A percentile compares a stretch with the other conserved stretches of the same genome.
Evolutionary conservation across 2,329 filamentous ascomycete species (phyloP).

Genomic region (Pseudogymnoascus sp.): DNA sequence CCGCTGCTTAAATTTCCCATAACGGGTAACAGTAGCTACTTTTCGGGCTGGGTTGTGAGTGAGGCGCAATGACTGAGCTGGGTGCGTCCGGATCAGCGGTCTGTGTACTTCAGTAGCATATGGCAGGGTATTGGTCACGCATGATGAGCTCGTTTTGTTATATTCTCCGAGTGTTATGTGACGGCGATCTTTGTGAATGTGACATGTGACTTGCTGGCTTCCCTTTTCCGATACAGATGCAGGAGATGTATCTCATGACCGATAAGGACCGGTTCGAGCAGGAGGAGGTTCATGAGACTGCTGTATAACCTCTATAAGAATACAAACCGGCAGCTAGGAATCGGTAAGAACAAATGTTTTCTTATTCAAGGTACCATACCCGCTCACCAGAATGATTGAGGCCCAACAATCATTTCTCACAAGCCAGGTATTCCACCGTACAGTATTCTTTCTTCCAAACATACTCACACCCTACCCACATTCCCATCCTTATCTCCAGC

Average conservation of each 20-base stretch:
- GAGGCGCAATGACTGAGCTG: conserved; percentile 7
- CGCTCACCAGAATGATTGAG: too few relatives aligned
- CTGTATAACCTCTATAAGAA: neutral
- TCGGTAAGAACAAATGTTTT: too few relatives aligned
- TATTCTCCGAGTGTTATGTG: neutral
- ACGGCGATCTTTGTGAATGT: neutral
- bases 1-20: conserved; percentile 34
- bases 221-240: neutral
- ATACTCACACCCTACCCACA: too few relatives aligned
- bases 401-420: too few relatives aligned
- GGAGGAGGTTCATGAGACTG: neutral
- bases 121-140: conserved; percentile 20
- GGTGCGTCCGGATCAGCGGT: conserved; percentile 12
- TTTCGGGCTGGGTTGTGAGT: neutral
- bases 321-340: too few relatives aligned
- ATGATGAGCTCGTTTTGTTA: conserved; percentile 7
- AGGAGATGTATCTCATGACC: neutral
- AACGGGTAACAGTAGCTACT: neutral
- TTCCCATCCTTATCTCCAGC: too few relatives aligned
- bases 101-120: conserved; percentile 27
- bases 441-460: too few relatives aligned
- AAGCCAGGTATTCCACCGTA: too few relatives aligned
- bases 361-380: too few relatives aligned
- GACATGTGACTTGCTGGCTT: neutral
- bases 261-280: neutral